Base-by-base conservation (phyloP, 2,329 filamentous ascomycete species). In the Fusarium haematococcum region DNA sequence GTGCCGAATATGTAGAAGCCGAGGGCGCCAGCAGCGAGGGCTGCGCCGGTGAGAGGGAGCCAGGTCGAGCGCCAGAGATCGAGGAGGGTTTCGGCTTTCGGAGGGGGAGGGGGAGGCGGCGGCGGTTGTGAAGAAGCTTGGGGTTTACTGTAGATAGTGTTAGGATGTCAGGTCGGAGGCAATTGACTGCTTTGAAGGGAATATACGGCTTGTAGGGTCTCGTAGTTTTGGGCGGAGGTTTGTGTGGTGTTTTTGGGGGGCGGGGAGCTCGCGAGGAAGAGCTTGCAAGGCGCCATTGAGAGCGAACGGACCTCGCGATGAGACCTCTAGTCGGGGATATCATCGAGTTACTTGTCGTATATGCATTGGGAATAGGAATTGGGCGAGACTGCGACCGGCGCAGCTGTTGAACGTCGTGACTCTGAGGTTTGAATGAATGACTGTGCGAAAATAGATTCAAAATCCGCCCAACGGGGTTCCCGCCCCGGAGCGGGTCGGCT, bases 1-100 rank as follows among this genome's bases (percentile, higher is more conserved):
- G 86, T 81, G 63, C 83, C 79, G 69, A 85, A 79, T 35, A 87
- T 80, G 81, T 88, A 88, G 78, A 85, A 84, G 70, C 86, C 85
- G n/a, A 88, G 78, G 52, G 84, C 82, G 18, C 84, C 81, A 13
- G 86, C 84, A n/a, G 83, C 78, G 71, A 86, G 79, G 66, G 86
- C 85, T 67, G 85, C 84, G 58, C 86, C 86, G 67, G 86, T 83
- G 32, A 89, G 83, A 11, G 84, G 84, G 23, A 84, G 76, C 83
- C 80, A 86, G 72, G 83, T 83, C 79, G 73, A 81, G 80, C 75
- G 82, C 81, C 75, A 83, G 67, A 84, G 77, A 63, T 77, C 74
- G 63, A 81, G 80, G 71, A 84, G 78, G 56, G 82, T 83, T 66
- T 83, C 79, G 63, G 74, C 70, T 63, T 78, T 67, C 14, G 73